These are phyloP conservation scores for Colletotrichum australisinense DNA, from an alignment of 2,329 filamentous ascomycete species.

Conservation along the genomic window DNA sequence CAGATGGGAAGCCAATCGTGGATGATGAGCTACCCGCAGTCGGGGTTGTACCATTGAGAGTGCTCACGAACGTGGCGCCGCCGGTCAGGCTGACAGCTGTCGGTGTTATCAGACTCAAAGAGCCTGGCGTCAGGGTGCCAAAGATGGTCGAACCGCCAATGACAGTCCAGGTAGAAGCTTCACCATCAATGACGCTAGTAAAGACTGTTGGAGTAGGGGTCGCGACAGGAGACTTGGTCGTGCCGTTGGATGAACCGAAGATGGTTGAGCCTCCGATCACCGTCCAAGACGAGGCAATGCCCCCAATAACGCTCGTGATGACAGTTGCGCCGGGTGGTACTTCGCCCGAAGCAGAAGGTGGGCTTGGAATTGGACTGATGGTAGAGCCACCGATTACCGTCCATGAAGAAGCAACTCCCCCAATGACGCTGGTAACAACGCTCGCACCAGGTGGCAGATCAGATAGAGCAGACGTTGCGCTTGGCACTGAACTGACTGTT, in stretches of 20 bases:
- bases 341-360: too few species aligned
- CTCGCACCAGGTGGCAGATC: background rate
- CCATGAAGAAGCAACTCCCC: background rate
- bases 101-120: background rate
- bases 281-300: slow-evolving; percentile 1
- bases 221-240: too few species aligned
- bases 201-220: background rate
- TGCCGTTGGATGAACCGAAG: background rate
- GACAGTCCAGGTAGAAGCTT: background rate
- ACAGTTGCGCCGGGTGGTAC: background rate
- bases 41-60: background rate
- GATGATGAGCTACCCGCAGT: too few species aligned
- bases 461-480: background rate
- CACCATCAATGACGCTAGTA: slow-evolving; percentile 5
- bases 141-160: background rate
- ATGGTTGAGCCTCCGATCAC: background rate
- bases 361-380: background rate
- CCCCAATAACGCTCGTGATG: slow-evolving; percentile 9
- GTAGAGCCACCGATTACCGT: slow-evolving; percentile 6
- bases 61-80: background rate
- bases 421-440: slow-evolving; percentile 7
- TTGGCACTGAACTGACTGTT: background rate
- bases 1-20: too few species aligned
- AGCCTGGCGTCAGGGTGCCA: background rate
- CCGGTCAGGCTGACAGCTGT: background rate